These are phyloP conservation scores for Geum urbanum DNA, from an alignment of 306 rosid species.

Conservation along the genomic window DNA sequence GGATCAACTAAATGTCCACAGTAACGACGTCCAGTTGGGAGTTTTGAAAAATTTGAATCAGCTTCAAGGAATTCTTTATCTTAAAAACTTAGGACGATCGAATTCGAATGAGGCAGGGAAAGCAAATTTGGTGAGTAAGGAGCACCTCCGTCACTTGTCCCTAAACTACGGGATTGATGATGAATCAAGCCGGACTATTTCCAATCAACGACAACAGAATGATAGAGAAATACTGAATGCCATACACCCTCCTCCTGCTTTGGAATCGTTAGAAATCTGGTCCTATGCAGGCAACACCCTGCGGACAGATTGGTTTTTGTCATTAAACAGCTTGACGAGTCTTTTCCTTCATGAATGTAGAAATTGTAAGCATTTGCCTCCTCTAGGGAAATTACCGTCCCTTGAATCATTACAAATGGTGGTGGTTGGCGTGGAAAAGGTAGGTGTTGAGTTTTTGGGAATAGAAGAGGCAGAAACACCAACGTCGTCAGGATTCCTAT, in stretches of 20 bases:
- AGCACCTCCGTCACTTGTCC: neutral
- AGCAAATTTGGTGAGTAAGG: neutral
- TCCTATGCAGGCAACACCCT: neutral
- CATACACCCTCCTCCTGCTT: neutral
- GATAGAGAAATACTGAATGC: too few species aligned
- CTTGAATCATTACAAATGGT: neutral
- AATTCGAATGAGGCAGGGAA: neutral
- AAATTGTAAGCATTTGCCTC: slow-evolving; percentile 6
- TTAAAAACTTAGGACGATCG: fast-evolving
- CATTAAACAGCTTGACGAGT: neutral
- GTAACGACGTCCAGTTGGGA: neutral
- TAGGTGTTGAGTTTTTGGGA: slow-evolving; percentile 14
- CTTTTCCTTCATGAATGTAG: neutral
- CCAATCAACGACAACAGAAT: too few species aligned
- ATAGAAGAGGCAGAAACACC: neutral
- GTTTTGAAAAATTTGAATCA: neutral
- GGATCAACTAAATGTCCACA: neutral
- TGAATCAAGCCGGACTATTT: too few species aligned
- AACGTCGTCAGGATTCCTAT: neutral
- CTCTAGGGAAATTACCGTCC: slow-evolving; percentile 15
- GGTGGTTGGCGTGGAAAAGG: neutral
- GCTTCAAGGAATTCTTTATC: neutral
- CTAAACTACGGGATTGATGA: too few species aligned
- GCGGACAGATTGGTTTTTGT: slow-evolving; percentile 6
- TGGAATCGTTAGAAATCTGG: fast-evolving